Conservation (phyloP, 345 rosid species). For the Ceriops decandra region DNA sequence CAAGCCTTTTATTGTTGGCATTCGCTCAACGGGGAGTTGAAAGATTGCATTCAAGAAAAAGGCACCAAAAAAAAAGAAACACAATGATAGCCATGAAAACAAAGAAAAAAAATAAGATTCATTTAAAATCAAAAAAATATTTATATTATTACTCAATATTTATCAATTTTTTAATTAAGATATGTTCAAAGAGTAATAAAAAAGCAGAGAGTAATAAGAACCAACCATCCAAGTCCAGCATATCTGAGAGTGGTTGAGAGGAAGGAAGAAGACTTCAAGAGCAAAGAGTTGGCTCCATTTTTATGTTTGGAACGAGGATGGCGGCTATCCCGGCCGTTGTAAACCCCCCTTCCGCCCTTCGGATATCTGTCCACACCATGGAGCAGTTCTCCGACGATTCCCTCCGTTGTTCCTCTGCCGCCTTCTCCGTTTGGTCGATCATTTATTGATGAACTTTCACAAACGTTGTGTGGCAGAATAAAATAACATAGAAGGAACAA, state of each 20-base stretch:
- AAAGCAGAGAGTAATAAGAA: neutral
- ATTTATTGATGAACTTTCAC: neutral
- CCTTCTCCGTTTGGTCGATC: neutral
- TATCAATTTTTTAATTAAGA: too few species aligned
- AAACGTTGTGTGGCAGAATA: neutral
- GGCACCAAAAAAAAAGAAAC: too few species aligned
- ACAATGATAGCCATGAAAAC: too few species aligned
- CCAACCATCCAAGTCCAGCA: conserved; percentile 4
- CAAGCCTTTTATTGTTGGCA: too few species aligned
- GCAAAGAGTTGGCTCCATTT: neutral
- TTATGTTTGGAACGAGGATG: conserved; percentile 11
- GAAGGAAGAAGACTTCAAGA: conserved; percentile 10
- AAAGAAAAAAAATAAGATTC: too few species aligned
- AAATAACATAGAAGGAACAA: neutral
- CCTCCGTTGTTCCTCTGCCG: neutral
- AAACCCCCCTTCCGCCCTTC: conserved; percentile 19
- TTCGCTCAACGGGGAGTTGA: too few species aligned
- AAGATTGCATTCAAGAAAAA: too few species aligned
- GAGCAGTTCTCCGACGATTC: neutral
- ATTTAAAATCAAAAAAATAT: too few species aligned
- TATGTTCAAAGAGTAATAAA: neutral
- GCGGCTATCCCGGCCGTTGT: conserved; percentile 28
- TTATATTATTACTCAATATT: too few species aligned
- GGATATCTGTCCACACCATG: neutral
- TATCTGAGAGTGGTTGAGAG: neutral